Base-by-base conservation (phyloP, 148 eudicot species). In the Amaranthus palmeri region DNA sequence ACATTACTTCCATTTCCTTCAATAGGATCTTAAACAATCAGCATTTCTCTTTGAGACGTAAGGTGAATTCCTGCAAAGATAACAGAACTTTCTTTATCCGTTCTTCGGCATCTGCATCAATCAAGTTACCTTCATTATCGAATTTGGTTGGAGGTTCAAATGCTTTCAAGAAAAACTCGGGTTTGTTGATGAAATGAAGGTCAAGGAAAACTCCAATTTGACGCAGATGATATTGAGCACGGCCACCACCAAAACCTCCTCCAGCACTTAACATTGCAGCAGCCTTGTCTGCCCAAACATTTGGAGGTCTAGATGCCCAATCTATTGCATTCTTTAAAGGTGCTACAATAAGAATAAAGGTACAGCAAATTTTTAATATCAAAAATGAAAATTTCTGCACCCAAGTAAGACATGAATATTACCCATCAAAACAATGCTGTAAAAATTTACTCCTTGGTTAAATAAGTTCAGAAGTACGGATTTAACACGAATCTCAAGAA, bases 301-400 rank as follows among this genome's bases (percentile, higher is more conserved):
- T 93, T 57, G 96, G 92, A 0, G 95, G 77, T 81, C 96, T 83
- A 13, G 98, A 93, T 54, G 87, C 96, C 96, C 96, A 93, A 65
- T 90, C 95, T 12, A 93, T 67, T 3, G 95, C 96, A 65, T 93
- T 93, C 77, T 93, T 93, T 80, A 93, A 61, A 50, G 92, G 92
- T 72, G 84, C 97, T 88, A 57, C 51, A 71, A 46, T 59, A 70
- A 36, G 46, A 72, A 17, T 12, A 58, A 43, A 53, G 14, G 44
- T 45, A 40, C 7, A 42, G 42, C 18, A 67, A 17, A 49, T 64
- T 7, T 14, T 70, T 0, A 76, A 55, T 48, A 51, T 44, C 52
- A 58, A 17, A 10, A 49, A 11, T 41, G 57, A 49, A 42, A 67
- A 6, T 9, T 6, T 17, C 47, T 25, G 36, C 36, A 25, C 36